Percentiles rank a stretch among this genome's conserved stretches.
Conservation (phyloP, 371 early-diverging fungal genomes). For the Mortierella sp. region DNA sequence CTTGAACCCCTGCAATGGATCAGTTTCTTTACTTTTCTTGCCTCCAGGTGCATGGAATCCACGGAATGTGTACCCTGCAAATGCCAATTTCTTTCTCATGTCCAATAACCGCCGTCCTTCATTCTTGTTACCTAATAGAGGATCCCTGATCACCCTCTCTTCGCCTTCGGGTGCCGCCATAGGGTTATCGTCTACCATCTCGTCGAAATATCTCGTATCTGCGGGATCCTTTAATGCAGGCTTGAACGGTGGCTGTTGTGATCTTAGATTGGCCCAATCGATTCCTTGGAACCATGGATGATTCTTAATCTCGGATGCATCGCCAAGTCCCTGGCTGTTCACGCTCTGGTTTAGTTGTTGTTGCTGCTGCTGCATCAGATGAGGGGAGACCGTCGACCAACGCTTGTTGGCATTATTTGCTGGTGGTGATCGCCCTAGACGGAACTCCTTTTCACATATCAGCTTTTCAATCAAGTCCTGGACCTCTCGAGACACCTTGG, state of each 20-base stretch:
- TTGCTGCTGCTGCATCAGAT: constrained; percentile 54
- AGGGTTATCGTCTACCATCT: constrained; percentile 67
- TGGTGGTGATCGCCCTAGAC: constrained; percentile 55
- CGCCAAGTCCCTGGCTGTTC: constrained; percentile 51
- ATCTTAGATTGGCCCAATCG: constrained; percentile 78
- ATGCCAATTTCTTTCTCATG: constrained; percentile 70
- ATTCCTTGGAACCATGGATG: constrained; percentile 84
- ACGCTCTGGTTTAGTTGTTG: constrained; percentile 26
- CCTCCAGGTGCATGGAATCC: constrained; percentile 58
- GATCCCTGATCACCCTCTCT: constrained; percentile 56
- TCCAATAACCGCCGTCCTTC: constrained; percentile 63
- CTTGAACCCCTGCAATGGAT: constrained; percentile 34
- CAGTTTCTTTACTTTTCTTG: constrained; percentile 41
- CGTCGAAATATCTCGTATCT: constrained; percentile 74
- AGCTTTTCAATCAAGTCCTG: constrained; percentile 66
- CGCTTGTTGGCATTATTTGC: constrained; percentile 48
- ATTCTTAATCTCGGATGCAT: constrained; percentile 69
- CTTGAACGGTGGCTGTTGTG: constrained; percentile 76
- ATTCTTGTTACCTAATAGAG: constrained; percentile 53
- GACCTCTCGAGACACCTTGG: constrained; percentile 62
- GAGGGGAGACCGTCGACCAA: constrained; percentile 55
- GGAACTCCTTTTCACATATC: constrained; percentile 65
- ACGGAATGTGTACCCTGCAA: constrained; percentile 73
- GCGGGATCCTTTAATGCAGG: constrained; percentile 63
- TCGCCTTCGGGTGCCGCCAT: constrained; percentile 58